Conservation (phyloP, 2,329 filamentous ascomycete species). For the Septoria petroselini region DNA sequence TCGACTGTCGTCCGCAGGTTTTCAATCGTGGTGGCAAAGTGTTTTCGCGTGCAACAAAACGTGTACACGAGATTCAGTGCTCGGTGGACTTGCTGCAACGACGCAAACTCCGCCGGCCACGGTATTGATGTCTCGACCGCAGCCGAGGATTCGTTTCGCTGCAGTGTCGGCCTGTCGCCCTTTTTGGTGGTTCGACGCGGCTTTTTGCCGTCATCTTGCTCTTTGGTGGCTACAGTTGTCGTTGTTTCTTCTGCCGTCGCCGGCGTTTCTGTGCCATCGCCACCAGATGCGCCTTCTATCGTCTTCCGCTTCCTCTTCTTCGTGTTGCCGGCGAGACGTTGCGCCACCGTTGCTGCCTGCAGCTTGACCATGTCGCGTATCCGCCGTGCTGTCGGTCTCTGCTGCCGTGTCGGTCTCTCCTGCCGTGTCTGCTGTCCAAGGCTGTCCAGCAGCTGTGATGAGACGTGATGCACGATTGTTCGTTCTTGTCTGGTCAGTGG, state of each 20-base stretch:
- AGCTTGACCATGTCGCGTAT: slow-evolving; percentile 43
- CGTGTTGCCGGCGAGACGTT: slow-evolving; percentile 11
- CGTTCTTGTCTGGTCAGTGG: not conserved
- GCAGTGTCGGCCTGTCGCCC: slow-evolving; percentile 40
- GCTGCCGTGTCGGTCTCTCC: not conserved
- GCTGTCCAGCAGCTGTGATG: slow-evolving; percentile 5
- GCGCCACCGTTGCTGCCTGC: slow-evolving; percentile 45
- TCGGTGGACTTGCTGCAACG: slow-evolving; percentile 71
- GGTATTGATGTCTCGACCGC: slow-evolving; percentile 53
- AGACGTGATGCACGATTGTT: not conserved
- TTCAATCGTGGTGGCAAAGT: slow-evolving; percentile 86
- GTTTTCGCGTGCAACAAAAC: slow-evolving; percentile 89
- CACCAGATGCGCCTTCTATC: not conserved
- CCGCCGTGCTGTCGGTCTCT: slow-evolving; percentile 5
- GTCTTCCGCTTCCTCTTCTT: slow-evolving; percentile 22
- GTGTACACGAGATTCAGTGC: slow-evolving; percentile 92
- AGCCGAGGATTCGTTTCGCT: slow-evolving; percentile 50
- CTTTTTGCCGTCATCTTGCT: slow-evolving; percentile 55
- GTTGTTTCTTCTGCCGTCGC: slow-evolving; percentile 27
- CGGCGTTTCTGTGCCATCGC: slow-evolving; percentile 8
- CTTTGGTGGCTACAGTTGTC: slow-evolving; percentile 54
- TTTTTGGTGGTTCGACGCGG: slow-evolving; percentile 46
- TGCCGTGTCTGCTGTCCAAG: not conserved
- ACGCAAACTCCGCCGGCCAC: slow-evolving; percentile 74
- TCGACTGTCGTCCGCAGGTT: slow-evolving; percentile 84